phyloP scores from a whole-genome alignment of 2,329 filamentous ascomycete genomes.

The Truncatella angustata region DNA sequence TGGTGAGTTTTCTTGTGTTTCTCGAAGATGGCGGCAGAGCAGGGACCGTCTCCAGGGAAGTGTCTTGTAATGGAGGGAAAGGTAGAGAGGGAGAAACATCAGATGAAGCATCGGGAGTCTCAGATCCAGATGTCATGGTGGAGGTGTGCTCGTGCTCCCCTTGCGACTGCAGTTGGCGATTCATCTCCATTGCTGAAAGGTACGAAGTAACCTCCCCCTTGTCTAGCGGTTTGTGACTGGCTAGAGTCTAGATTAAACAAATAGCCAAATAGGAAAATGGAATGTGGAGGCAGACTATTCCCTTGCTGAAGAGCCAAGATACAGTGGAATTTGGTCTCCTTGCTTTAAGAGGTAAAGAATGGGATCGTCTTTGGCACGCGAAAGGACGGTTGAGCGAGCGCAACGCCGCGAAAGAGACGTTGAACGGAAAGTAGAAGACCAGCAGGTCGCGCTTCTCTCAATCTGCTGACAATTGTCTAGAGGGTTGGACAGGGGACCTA shows the following conservation, averaged over 20 bases:
- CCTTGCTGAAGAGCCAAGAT: slow-evolving; percentile 8
- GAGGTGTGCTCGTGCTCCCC: slow-evolving; percentile 1
- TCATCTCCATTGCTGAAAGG: slow-evolving; percentile 11
- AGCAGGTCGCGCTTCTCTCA: not conserved
- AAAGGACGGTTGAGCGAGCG: not conserved
- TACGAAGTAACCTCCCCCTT: too few relatives aligned
- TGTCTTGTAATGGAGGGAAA: slow-evolving; percentile 18
- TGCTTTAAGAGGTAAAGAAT: slow-evolving; percentile 3
- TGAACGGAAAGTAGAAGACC: not conserved
- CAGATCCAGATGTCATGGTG: slow-evolving; percentile 25
- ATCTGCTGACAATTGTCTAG: slow-evolving; percentile 1
- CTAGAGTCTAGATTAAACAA: too few relatives aligned
- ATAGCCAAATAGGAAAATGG: slow-evolving; percentile 6
- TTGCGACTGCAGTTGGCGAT: slow-evolving; percentile 1
- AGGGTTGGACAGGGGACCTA: not conserved
- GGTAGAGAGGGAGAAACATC: slow-evolving; percentile 24
- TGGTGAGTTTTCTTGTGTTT: slow-evolving; percentile 29
- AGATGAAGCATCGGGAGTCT: slow-evolving; percentile 38
- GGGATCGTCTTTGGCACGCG: slow-evolving; percentile 1
- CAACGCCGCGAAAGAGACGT: slow-evolving; percentile 1
- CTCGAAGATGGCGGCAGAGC: slow-evolving; percentile 22
- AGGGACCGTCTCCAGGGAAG: slow-evolving; percentile 28
- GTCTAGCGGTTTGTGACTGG: not conserved
- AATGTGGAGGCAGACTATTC: slow-evolving; percentile 13
- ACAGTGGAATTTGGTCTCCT: not conserved